These are phyloP conservation scores for Aspergillus phoenicis DNA, from an alignment of 2,329 filamentous ascomycete genomes.

Conservation along the genomic window DNA sequence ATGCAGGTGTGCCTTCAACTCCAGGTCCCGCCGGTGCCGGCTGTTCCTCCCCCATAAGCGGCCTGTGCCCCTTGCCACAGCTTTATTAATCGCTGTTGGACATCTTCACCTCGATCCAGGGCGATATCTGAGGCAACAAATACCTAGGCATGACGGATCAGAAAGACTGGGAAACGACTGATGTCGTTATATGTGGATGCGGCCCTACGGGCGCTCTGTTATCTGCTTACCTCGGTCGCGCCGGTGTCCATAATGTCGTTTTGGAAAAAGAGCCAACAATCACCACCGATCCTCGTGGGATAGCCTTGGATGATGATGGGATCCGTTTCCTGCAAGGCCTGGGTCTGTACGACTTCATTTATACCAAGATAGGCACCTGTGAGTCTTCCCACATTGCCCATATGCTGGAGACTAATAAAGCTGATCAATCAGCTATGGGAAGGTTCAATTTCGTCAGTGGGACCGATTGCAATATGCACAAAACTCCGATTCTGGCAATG, in stretches of 20 bases:
- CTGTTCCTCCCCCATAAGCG: no score
- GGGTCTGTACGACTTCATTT: conserved; percentile 32
- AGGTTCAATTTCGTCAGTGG: conserved; percentile 31
- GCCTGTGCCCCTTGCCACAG: no score
- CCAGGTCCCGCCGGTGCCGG: no score
- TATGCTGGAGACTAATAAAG: neutral
- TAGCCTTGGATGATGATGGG: conserved; percentile 38
- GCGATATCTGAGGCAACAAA: neutral
- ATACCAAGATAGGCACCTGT: conserved; percentile 33
- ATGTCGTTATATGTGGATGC: conserved; percentile 39
- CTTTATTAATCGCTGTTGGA: neutral
- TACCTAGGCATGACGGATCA: neutral
- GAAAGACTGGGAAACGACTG: conserved; percentile 21
- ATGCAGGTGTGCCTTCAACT: no score
- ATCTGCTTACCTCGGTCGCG: conserved; percentile 29
- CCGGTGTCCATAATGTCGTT: conserved; percentile 29
- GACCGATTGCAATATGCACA: conserved; percentile 21
- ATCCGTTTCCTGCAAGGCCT: conserved; percentile 34
- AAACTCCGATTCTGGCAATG: conserved; percentile 27
- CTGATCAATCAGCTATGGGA: conserved; percentile 18
- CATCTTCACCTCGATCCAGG: neutral
- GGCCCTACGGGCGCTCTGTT: conserved; percentile 38
- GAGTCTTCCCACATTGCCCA: neutral
- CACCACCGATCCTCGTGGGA: conserved; percentile 37
- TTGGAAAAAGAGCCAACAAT: conserved; percentile 35